These are phyloP conservation scores for Arctium minus DNA, from an alignment of 129 eudicot species.

Conservation along the genomic window DNA sequence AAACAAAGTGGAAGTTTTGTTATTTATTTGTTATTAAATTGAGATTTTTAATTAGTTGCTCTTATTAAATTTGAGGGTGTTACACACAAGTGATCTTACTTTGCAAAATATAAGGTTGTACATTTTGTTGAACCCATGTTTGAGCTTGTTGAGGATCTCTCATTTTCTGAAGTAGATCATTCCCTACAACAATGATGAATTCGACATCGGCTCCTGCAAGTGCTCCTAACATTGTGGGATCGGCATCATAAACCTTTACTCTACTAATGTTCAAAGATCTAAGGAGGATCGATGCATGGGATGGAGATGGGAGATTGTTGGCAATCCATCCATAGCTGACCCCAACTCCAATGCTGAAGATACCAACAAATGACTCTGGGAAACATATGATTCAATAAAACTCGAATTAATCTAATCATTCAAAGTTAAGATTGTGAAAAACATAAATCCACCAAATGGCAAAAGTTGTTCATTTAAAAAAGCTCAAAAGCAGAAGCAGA, in stretches of 20 bases:
- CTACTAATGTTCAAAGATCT: slow-evolving; percentile 56
- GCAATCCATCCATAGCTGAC: slow-evolving; percentile 90
- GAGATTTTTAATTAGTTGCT: too few relatives aligned
- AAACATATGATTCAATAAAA: slow-evolving; percentile 11
- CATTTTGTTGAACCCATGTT: slow-evolving; percentile 70
- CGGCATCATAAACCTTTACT: slow-evolving; percentile 85
- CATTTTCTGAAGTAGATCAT: slow-evolving; percentile 59
- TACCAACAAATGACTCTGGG: slow-evolving; percentile 40
- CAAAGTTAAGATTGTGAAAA: neutral
- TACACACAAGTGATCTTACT: slow-evolving; percentile 74
- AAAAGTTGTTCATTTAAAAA: neutral
- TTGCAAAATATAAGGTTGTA: slow-evolving; percentile 69
- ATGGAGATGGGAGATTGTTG: slow-evolving; percentile 75
- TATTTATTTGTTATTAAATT: too few relatives aligned
- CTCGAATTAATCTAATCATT: neutral
- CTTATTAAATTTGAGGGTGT: too few relatives aligned
- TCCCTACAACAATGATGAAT: slow-evolving; percentile 73
- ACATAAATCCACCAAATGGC: neutral
- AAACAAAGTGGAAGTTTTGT: too few relatives aligned
- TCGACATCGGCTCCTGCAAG: slow-evolving; percentile 63
- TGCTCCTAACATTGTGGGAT: slow-evolving; percentile 65
- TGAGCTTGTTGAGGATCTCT: slow-evolving; percentile 65
- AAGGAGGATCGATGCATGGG: slow-evolving; percentile 57
- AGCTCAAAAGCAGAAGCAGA: neutral
- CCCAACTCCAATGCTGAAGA: slow-evolving; percentile 66